Evolutionary conservation across 1,284 basidiomycete genomes (phyloP).

Genomic region (Ceratobasidium sp.): DNA sequence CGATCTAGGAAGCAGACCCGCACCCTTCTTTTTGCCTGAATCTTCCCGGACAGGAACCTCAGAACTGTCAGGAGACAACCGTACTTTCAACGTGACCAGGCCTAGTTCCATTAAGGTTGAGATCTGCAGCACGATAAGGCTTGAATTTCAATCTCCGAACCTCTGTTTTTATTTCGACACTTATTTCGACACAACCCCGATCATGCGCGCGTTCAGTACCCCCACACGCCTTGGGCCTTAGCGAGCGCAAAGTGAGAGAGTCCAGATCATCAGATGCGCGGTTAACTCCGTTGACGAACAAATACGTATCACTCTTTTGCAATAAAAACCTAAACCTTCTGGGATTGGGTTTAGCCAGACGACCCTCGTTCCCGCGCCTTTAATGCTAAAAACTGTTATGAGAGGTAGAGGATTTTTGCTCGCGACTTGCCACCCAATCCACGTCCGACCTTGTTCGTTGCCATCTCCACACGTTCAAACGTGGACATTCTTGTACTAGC

Average conservation of each 20-base stretch:
- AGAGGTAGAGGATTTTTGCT: too few relatives aligned
- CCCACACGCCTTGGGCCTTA: slow-evolving; percentile 8
- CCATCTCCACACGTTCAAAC: too few relatives aligned
- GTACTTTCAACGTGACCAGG: background rate
- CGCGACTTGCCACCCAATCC: background rate
- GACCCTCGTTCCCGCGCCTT: background rate
- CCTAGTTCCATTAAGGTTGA: background rate
- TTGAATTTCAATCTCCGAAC: slow-evolving; percentile 37
- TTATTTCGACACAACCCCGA: slow-evolving; percentile 28
- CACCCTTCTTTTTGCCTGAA: slow-evolving; percentile 31
- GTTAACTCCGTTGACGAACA: slow-evolving; percentile 32
- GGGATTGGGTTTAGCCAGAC: slow-evolving; percentile 20
- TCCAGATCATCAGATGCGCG: slow-evolving; percentile 34
- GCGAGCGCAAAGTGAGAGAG: background rate
- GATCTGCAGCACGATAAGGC: slow-evolving; percentile 36
- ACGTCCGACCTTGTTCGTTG: background rate
- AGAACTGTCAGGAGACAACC: slow-evolving; percentile 34
- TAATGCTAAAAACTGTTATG: background rate
- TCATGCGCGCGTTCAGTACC: slow-evolving; percentile 17
- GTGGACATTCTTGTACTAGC: too few relatives aligned
- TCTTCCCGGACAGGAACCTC: slow-evolving; percentile 4
- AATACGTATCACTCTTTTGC: background rate
- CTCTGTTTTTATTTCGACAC: background rate
- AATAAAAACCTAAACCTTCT: slow-evolving; percentile 17
- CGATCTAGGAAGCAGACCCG: slow-evolving; percentile 4